Percentiles rank a stretch among this genome's conserved stretches.
Conservation (phyloP, 306 rosid species). For the Begonia peltatifolia region DNA sequence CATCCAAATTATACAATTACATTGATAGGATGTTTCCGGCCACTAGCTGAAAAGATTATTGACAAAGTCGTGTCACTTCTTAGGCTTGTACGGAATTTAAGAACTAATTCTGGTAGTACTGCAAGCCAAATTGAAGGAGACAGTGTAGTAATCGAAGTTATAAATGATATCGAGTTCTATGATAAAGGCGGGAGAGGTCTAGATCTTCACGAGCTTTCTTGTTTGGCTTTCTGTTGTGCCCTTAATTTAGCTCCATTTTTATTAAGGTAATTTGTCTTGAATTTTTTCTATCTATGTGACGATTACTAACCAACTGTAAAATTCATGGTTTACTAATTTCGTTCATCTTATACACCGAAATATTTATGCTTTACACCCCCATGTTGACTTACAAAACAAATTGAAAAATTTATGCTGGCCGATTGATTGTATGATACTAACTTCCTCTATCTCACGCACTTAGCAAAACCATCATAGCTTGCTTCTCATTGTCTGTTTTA, state of each 20-base stretch:
- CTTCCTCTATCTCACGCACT: too few species aligned
- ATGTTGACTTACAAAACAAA: too few species aligned
- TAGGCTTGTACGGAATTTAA: slow-evolving; percentile 41
- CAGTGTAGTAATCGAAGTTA: slow-evolving; percentile 24
- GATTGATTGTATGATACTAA: too few species aligned
- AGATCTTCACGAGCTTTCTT: slow-evolving; percentile 83
- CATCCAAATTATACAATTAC: slow-evolving; percentile 56
- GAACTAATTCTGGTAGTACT: slow-evolving; percentile 26
- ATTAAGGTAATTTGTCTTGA: slow-evolving; percentile 32
- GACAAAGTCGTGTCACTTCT: slow-evolving; percentile 45
- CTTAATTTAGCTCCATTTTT: slow-evolving; percentile 52
- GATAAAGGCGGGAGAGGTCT: slow-evolving; percentile 40
- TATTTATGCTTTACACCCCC: too few species aligned
- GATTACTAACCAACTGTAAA: too few species aligned
- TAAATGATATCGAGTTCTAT: slow-evolving; percentile 33
- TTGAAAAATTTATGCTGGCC: too few species aligned
- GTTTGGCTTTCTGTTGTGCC: slow-evolving; percentile 65
- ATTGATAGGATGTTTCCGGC: slow-evolving; percentile 60
- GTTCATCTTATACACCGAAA: too few species aligned
- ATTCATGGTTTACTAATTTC: too few species aligned
- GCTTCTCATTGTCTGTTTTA: slow-evolving; percentile 24
- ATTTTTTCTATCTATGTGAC: too few species aligned
- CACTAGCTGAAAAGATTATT: slow-evolving; percentile 32
- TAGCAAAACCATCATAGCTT: too few species aligned
- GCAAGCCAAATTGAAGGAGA: slow-evolving; percentile 14